Evolutionary conservation across 331 rosid species (phyloP), one percentile per base, ranked within the genome.

Genomic region (Stylosanthes scabra): DNA sequence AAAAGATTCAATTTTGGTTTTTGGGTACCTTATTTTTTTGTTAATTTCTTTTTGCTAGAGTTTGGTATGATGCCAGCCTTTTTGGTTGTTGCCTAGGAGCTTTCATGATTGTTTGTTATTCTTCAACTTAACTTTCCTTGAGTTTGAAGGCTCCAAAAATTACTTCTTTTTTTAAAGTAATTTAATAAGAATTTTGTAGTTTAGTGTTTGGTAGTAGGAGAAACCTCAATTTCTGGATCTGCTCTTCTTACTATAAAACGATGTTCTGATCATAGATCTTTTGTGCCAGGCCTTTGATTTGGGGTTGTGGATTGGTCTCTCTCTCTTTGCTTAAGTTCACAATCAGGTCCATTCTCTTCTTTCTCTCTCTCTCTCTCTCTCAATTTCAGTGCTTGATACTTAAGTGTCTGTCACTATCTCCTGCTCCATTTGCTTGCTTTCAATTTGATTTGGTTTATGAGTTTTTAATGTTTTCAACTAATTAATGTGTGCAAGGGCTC

Each of bases 61-160:
- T 83, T 83, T 80, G 88, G 84, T 80, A 62, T 52, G 79, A 49
- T 61, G 81, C 47, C 66, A 66, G 40, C 55, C 12, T 42, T 62
- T 71, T 68, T 72, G 71, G 63, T 76, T 71, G 78, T 60, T 82
- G 78, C 75, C 64, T 64, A 45, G 85, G 77, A 78, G 78, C 84
- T 70, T 56, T 89, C 83, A 77, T 81, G 16, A 75, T 68, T 80
- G 64, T 77, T 58, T 80, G 39, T 34, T 34, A 34, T 50, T n/a
- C n/a, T n/a, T 59, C 45, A 34, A 34, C 39, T 34, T 34, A 72
- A 76, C 87, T 85, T 87, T 80, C 80, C 91, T 62, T 90, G 85
- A 76, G 41, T 76, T 86, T 71, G 85, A 87, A 87, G 91, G 61
- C 68, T 87, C 40, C 64, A 41, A 20, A 54, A 52, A 54, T 40